Percentiles rank a stretch among this genome's conserved stretches.
These are phyloP conservation scores for Cyanidioschyzon merolae DNA, from an alignment of 23 red algal genomes.

Conservation along the genomic window DNA sequence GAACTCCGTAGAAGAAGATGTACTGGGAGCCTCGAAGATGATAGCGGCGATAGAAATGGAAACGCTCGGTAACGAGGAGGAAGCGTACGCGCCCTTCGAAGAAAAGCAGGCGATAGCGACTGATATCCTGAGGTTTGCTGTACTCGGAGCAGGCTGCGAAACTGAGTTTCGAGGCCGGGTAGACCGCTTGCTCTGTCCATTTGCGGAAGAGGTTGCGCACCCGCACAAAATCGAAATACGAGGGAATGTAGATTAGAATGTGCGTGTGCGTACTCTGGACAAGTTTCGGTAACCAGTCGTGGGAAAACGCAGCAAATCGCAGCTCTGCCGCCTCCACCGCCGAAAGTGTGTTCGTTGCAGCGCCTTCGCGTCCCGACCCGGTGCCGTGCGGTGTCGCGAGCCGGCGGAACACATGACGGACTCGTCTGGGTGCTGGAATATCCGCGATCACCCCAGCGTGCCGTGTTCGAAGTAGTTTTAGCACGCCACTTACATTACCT, in stretches of 20 bases:
- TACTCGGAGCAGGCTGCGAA: constrained; percentile 74
- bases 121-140: constrained; percentile 35
- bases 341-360: neutral
- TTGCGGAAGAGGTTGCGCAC: constrained; percentile 40
- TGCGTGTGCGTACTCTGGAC: neutral
- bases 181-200: neutral
- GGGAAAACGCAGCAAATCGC: neutral
- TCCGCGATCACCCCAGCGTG: neutral
- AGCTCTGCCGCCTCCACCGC: neutral
- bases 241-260: constrained; percentile 39
- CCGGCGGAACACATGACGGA: neutral
- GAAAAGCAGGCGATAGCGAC: constrained; percentile 29
- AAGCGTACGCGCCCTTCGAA: constrained; percentile 38
- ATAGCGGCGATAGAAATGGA: constrained; percentile 65
- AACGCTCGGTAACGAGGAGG: constrained; percentile 57
- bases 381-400: neutral
- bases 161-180: constrained; percentile 4
- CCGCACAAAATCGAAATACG: constrained; percentile 77
- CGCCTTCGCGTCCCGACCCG: neutral
- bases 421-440: neutral
- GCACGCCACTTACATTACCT: neutral
- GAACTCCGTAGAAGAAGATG: constrained; percentile 46
- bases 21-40: constrained; percentile 48
- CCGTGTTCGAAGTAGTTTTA: neutral
- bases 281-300: neutral